A percentile compares a stretch with the other conserved stretches of the same genome.
Conservation (phyloP, 2,329 filamentous ascomycete genomes). For the Phialophora expanda region DNA sequence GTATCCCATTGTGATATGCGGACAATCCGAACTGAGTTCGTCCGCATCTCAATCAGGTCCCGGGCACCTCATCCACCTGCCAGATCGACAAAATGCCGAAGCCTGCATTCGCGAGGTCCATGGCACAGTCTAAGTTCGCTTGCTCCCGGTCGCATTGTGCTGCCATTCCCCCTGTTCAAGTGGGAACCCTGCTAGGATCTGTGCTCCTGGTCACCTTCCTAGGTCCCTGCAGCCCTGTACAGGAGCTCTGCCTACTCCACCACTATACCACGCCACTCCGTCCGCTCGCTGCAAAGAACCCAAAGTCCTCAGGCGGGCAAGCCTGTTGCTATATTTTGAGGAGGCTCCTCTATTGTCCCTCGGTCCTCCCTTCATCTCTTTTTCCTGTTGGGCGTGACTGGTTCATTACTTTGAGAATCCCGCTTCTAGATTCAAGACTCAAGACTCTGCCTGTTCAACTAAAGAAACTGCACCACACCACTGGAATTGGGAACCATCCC, state of each 20-base stretch:
- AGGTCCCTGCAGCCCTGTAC: slow-evolving; percentile 9
- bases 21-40: slow-evolving; percentile 12
- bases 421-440: background rate
- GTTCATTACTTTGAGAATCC: background rate
- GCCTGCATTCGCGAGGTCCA: slow-evolving; percentile 8
- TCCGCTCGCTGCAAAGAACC: slow-evolving; percentile 15
- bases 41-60: slow-evolving; percentile 21
- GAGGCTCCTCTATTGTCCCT: slow-evolving; percentile 17
- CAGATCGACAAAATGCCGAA: slow-evolving; percentile 26
- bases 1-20: slow-evolving; percentile 27
- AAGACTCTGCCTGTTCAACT: background rate
- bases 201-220: slow-evolving; percentile 15
- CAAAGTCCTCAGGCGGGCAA: slow-evolving; percentile 12
- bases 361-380: slow-evolving; percentile 7
- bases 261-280: slow-evolving; percentile 21
- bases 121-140: slow-evolving; percentile 1
- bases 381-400: background rate
- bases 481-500: background rate
- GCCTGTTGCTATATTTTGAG: slow-evolving; percentile 30
- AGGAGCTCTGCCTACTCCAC: slow-evolving; percentile 17
- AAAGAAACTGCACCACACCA: background rate
- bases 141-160: slow-evolving; percentile 21
- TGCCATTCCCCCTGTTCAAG: slow-evolving; percentile 22
- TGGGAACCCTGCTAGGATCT: slow-evolving; percentile 23
- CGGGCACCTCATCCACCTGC: slow-evolving; percentile 11